phyloP scores from a whole-genome alignment of 257 asterid genomes.

The Galeopsis tetrahit region DNA sequence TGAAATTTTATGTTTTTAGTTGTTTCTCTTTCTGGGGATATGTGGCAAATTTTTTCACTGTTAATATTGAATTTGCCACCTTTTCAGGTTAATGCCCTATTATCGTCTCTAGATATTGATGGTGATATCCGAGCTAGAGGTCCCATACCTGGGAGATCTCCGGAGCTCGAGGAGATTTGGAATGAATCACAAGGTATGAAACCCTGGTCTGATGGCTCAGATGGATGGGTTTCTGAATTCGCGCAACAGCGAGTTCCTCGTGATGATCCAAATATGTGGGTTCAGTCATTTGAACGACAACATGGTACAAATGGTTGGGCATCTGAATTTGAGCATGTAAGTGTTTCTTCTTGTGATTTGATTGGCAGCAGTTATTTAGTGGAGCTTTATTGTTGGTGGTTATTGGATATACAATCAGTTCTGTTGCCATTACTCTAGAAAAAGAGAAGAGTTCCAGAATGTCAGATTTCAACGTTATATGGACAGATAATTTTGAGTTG shows the following conservation, averaged over 20 bases:
- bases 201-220: constrained; percentile 62
- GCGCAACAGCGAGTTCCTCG: constrained; percentile 57
- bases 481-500: constrained; percentile 8
- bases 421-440: not conserved
- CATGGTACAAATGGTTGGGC: constrained; percentile 97
- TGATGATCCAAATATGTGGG: constrained; percentile 84
- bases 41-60: not conserved
- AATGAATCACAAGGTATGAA: constrained; percentile 84
- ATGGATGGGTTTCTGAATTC: constrained; percentile 92
- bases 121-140: constrained; percentile 72
- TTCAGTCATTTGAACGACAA: constrained; percentile 85
- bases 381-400: constrained; percentile 28
- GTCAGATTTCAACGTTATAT: constrained; percentile 15
- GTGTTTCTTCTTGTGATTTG: constrained; percentile 33
- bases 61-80: constrained; percentile 22
- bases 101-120: constrained; percentile 89
- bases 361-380: constrained; percentile 27
- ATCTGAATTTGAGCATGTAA: constrained; percentile 95
- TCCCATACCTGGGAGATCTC: constrained; percentile 70
- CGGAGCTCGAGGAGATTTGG: constrained; percentile 93
- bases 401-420: not conserved
- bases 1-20: not conserved
- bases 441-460: not conserved
- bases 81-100: constrained; percentile 88
- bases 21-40: constrained; percentile 10